Conservation (phyloP, 2,329 filamentous ascomycete genomes). For the Drechslerella dactyloides region DNA sequence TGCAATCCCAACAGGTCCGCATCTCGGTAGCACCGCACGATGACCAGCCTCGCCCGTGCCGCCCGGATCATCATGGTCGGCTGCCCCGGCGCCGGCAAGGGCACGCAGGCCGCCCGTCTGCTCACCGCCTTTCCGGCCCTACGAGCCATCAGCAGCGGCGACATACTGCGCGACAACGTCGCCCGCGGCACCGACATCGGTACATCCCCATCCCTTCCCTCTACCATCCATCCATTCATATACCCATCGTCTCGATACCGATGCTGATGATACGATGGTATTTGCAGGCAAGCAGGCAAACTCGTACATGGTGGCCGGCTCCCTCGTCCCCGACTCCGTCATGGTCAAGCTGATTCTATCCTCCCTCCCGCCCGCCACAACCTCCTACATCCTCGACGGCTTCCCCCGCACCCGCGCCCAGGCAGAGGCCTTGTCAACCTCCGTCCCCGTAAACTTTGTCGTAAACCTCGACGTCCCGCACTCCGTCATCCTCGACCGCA, state of each 20-base stretch:
- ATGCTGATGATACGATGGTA: background rate
- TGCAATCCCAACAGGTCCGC: too few species aligned
- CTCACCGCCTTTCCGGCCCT: slow-evolving; percentile 86
- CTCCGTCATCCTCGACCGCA: slow-evolving; percentile 84
- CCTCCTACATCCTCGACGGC: slow-evolving; percentile 93
- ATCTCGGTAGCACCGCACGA: too few species aligned
- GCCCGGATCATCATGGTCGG: slow-evolving; percentile 94
- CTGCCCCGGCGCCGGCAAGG: slow-evolving; percentile 95
- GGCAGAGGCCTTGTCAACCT: slow-evolving; percentile 62
- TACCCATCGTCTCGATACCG: too few species aligned
- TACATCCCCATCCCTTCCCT: slow-evolving; percentile 27
- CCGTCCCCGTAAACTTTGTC: slow-evolving; percentile 47
- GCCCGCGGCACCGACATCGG: slow-evolving; percentile 42
- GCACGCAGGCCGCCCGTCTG: slow-evolving; percentile 89
- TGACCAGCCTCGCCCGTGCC: slow-evolving; percentile 60
- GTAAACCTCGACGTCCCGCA: slow-evolving; percentile 70
- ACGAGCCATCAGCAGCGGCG: slow-evolving; percentile 89
- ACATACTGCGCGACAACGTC: slow-evolving; percentile 90
- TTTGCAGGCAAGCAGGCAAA: slow-evolving; percentile 84
- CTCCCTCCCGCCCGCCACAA: slow-evolving; percentile 65
- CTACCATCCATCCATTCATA: background rate
- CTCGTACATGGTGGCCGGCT: slow-evolving; percentile 82
- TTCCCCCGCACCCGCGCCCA: slow-evolving; percentile 89
- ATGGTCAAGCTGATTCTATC: slow-evolving; percentile 83
- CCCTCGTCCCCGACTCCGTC: slow-evolving; percentile 87